Percentiles rank a stretch among this genome's conserved stretches.
Evolutionary conservation across 169 alveolate genomes (phyloP).

Genomic region (Plasmodium billcollinsi): DNA sequence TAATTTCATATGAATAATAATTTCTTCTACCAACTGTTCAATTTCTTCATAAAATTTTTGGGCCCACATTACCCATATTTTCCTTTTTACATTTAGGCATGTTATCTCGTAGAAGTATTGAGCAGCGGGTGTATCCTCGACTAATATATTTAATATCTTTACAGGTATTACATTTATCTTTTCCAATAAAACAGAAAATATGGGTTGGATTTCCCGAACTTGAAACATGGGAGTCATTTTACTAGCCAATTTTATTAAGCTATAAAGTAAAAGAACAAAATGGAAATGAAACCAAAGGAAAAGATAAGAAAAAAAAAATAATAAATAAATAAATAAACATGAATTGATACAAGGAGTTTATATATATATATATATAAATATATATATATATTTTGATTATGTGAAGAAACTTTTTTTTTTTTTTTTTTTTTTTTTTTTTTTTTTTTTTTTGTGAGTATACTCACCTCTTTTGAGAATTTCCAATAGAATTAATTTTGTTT

Average conservation of each 20-base stretch:
- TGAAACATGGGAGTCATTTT: conserved; percentile 85
- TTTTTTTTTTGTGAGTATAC: not conserved
- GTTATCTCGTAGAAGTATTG: conserved; percentile 81
- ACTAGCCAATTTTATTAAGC: conserved; percentile 78
- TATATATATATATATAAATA: not conserved
- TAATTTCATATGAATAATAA: conserved; percentile 57
- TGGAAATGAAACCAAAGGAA: not conserved
- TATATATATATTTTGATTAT: not conserved
- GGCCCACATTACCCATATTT: conserved; percentile 72
- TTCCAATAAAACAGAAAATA: conserved; percentile 79
- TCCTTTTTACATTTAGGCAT: conserved; percentile 54
- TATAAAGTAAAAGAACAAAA: not conserved
- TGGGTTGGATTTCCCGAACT: conserved; percentile 86
- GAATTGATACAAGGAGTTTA: not conserved
- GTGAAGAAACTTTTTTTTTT: not conserved
- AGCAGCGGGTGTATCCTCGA: conserved; percentile 84
- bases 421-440: conserved; percentile 7
- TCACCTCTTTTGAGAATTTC: conserved; percentile 58
- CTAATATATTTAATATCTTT: conserved; percentile 76
- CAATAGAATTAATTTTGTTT: conserved; percentile 74
- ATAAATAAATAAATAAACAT: not conserved
- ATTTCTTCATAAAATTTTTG: conserved; percentile 53
- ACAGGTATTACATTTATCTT: conserved; percentile 82
- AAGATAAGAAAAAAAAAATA: too few relatives aligned
- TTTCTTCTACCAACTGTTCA: conserved; percentile 59